A percentile compares a stretch with the other conserved stretches of the same genome.
Conservation (phyloP, 306 rosid species). For the Trifolium fragiferum region DNA sequence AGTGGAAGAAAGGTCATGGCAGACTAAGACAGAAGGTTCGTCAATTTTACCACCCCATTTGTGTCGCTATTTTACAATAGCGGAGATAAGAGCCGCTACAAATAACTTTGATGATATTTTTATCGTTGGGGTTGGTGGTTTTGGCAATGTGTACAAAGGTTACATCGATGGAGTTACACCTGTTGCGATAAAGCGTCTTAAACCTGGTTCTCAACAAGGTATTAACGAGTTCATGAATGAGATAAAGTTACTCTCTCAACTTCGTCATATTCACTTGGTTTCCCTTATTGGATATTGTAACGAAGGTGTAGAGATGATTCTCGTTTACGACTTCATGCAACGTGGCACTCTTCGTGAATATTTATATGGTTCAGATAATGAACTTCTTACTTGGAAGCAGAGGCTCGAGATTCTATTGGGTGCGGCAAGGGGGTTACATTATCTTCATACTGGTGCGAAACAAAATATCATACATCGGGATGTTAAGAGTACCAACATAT, state of each 20-base stretch:
- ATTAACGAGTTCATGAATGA: slow-evolving; percentile 34
- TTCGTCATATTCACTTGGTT: slow-evolving; percentile 44
- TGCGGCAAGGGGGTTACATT: slow-evolving; percentile 48
- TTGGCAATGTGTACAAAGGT: slow-evolving; percentile 49
- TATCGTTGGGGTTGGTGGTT: slow-evolving; percentile 45
- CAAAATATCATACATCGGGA: slow-evolving; percentile 52
- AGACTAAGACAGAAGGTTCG: not conserved
- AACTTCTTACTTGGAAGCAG: slow-evolving; percentile 41
- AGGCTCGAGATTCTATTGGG: slow-evolving; percentile 41
- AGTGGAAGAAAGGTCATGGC: not conserved
- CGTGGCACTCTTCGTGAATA: slow-evolving; percentile 48
- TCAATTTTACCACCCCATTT: slow-evolving; percentile 35
- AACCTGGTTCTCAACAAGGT: slow-evolving; percentile 39
- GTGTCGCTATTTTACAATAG: slow-evolving; percentile 43
- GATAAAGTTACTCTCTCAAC: slow-evolving; percentile 40
- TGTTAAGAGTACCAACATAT: slow-evolving; percentile 47
- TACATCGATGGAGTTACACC: not conserved
- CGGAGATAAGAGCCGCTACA: slow-evolving; percentile 39
- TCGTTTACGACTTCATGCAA: slow-evolving; percentile 46
- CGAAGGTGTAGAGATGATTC: slow-evolving; percentile 44
- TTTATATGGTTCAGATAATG: slow-evolving; percentile 27
- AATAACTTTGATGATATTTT: slow-evolving; percentile 36
- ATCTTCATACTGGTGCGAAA: slow-evolving; percentile 45
- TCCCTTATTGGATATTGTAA: slow-evolving; percentile 45
- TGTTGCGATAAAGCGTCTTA: slow-evolving; percentile 37